A percentile compares a stretch with the other conserved stretches of the same genome.
These are phyloP conservation scores for Corynascus novoguineensis DNA, from an alignment of 495 filamentous ascomycete genomes.

Conservation along the genomic window DNA sequence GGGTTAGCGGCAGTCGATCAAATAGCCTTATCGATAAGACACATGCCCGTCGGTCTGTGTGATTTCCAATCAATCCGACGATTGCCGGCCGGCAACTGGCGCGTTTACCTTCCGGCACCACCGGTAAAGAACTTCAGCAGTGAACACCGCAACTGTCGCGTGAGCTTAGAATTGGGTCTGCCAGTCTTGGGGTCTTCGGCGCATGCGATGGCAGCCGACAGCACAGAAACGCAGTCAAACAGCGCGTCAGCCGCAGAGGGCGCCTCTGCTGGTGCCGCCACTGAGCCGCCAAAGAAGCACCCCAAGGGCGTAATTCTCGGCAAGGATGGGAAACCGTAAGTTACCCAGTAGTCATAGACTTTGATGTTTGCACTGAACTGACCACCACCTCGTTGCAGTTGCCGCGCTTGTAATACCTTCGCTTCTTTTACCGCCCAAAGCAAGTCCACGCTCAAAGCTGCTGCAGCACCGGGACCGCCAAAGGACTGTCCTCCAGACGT, in stretches of 20 bases:
- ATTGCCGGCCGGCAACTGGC: not conserved
- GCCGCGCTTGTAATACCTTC: constrained; percentile 84
- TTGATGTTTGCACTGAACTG: not conserved
- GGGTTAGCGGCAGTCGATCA: too few species aligned
- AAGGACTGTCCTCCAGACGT: constrained; percentile 74
- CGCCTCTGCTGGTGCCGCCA: constrained; percentile 6
- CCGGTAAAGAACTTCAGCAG: not conserved
- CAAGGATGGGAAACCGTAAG: constrained; percentile 95
- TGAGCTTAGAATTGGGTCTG: not conserved
- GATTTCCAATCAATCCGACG: constrained; percentile 9
- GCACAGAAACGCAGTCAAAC: constrained; percentile 24
- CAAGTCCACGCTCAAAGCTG: constrained; percentile 55
- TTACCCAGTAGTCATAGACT: not conserved
- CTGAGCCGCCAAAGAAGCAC: constrained; percentile 34
- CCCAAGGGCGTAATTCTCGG: constrained; percentile 83
- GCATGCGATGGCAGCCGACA: constrained; percentile 30
- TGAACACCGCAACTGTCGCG: not conserved
- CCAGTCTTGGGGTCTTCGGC: not conserved
- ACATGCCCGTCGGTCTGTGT: not conserved
- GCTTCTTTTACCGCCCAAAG: constrained; percentile 52
- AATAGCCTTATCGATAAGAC: constrained; percentile 16
- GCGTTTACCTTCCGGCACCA: not conserved
- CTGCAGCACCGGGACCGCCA: constrained; percentile 31
- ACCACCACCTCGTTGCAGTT: constrained; percentile 48
- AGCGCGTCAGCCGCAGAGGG: constrained; percentile 1